Percentiles rank a stretch among this genome's conserved stretches.
These are phyloP conservation scores for Obba rivulosa DNA, from an alignment of 768 basidiomycete genomes.

Conservation along the genomic window DNA sequence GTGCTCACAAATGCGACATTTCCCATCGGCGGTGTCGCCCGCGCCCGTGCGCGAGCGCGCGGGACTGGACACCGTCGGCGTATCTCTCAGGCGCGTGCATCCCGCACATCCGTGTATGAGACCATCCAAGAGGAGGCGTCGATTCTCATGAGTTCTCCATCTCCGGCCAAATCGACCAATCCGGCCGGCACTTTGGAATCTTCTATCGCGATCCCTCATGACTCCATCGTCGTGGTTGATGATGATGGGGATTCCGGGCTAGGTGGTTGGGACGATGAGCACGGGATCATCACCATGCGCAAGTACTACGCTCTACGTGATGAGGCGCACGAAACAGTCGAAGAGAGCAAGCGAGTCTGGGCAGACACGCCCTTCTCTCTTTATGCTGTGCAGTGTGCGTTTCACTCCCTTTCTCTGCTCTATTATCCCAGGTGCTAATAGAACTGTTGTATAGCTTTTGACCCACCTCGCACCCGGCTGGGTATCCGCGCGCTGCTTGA, in stretches of 20 bases:
- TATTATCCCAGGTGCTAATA: neutral
- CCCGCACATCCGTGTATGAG: conserved; percentile 69
- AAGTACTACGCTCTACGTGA: conserved; percentile 64
- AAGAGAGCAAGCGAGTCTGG: conserved; percentile 64
- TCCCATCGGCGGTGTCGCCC: conserved; percentile 35
- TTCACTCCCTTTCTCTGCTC: conserved; percentile 2
- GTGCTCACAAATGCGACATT: conserved; percentile 52
- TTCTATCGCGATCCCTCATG: conserved; percentile 7
- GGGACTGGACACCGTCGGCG: conserved; percentile 71
- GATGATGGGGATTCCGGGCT: conserved; percentile 35
- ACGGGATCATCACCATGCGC: conserved; percentile 57
- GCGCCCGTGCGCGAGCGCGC: conserved; percentile 44
- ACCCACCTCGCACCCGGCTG: conserved; percentile 57
- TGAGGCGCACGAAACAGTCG: conserved; percentile 61
- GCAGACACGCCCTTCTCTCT: conserved; percentile 66
- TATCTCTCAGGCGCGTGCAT: conserved; percentile 56
- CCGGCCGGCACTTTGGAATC: conserved; percentile 4
- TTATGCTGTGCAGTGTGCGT: conserved; percentile 70
- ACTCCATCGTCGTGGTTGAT: conserved; percentile 50
- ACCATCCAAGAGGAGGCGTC: conserved; percentile 71
- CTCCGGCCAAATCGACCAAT: conserved; percentile 8
- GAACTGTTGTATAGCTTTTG: conserved; percentile 48
- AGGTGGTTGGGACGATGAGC: conserved; percentile 62
- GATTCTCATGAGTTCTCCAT: conserved; percentile 26
- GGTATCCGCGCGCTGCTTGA: conserved; percentile 72